Conservation (phyloP, 2,329 filamentous ascomycete species). For the Trichoderma cornu-damae region DNA sequence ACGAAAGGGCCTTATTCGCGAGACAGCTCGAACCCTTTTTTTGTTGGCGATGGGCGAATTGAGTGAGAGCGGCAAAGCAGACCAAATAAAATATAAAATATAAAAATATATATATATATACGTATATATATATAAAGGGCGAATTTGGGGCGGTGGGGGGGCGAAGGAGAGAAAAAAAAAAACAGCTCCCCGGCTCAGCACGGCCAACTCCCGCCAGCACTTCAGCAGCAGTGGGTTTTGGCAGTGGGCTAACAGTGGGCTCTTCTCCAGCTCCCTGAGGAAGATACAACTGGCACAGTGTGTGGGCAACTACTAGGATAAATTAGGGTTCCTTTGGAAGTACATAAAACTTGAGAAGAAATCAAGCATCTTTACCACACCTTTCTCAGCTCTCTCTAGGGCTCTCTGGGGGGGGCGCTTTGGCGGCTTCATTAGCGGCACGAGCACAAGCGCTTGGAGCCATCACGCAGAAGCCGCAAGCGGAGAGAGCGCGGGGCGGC, state of each 20-base stretch:
- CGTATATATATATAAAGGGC: no score
- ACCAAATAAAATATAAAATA: no score
- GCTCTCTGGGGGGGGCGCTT: neutral
- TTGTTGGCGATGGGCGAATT: constrained; percentile 16
- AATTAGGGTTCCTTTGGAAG: no score
- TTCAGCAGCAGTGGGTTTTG: constrained; percentile 6
- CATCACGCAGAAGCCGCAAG: constrained; percentile 15
- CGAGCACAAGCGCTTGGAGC: constrained; percentile 1
- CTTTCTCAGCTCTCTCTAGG: no score
- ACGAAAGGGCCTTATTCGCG: constrained; percentile 15
- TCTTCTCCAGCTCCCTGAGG: no score
- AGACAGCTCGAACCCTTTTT: constrained; percentile 16
- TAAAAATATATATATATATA: no score
- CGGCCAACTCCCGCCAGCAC: constrained; percentile 17
- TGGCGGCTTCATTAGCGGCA: neutral
- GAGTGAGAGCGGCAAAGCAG: no score
- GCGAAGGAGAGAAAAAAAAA: no score
- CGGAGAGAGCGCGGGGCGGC: constrained; percentile 19
- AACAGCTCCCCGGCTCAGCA: constrained; percentile 1
- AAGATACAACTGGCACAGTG: no score
- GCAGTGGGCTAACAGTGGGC: constrained; percentile 12
- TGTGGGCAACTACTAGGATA: no score
- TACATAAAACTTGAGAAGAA: no score
- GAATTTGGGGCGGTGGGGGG: constrained; percentile 11
- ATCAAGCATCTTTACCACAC: no score